These are phyloP conservation scores for Cenchrus fungigraminus DNA, from an alignment of 176 grass and related monocot species.

Conservation along the genomic window DNA sequence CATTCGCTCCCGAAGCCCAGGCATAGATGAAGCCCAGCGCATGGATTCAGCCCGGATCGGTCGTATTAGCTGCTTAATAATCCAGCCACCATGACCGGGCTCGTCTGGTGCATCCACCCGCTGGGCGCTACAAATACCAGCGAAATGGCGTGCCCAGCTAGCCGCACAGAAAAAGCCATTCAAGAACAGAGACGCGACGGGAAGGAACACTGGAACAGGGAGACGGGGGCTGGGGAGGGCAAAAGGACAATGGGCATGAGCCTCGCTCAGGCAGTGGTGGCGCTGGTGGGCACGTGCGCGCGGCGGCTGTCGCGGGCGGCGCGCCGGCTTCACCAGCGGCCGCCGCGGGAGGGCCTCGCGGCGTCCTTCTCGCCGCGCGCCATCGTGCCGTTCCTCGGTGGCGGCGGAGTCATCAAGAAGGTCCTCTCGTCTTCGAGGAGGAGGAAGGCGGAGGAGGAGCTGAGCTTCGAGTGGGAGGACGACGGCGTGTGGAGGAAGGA, in stretches of 20 bases:
- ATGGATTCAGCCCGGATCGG: conserved; percentile 12
- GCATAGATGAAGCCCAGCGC: neutral
- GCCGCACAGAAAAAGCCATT: neutral
- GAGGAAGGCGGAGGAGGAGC: neutral
- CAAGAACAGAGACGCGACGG: neutral
- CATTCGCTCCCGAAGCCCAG: neutral
- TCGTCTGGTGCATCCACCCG: conserved; percentile 47
- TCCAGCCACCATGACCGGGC: conserved; percentile 30
- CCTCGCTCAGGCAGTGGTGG: conserved; percentile 56
- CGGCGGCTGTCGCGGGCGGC: conserved; percentile 56
- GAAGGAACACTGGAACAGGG: neutral
- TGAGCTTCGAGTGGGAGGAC: conserved; percentile 17
- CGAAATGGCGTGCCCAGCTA: conserved; percentile 25
- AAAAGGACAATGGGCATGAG: conserved; percentile 49
- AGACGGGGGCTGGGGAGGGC: too few relatives aligned
- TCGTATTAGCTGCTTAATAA: conserved; percentile 34
- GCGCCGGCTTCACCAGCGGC: conserved; percentile 42
- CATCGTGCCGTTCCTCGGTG: conserved; percentile 53
- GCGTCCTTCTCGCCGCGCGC: conserved; percentile 42
- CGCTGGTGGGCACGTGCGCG: conserved; percentile 58
- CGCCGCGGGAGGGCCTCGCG: conserved; percentile 22
- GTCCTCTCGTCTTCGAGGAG: conserved; percentile 28
- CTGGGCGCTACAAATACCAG: conserved; percentile 43
- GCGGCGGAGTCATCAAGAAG: conserved; percentile 30
- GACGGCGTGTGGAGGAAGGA: conserved; percentile 68